Conservation (phyloP, 768 basidiomycete species). For the Lactarius tabidus region DNA sequence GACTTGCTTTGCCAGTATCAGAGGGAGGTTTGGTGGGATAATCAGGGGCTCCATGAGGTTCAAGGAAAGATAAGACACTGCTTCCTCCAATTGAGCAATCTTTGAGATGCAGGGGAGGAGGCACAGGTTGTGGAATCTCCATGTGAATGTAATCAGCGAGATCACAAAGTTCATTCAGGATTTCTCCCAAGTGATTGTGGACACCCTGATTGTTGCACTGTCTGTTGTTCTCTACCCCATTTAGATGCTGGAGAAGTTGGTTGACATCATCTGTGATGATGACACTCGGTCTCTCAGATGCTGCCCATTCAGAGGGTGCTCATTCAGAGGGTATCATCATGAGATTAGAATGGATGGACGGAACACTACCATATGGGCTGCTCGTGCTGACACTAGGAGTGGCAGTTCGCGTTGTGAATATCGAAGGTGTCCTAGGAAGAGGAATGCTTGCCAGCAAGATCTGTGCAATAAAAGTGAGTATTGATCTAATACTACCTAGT, state of each 20-base stretch:
- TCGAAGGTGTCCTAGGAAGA: constrained; percentile 34
- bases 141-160: constrained; percentile 38
- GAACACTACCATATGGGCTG: constrained; percentile 44
- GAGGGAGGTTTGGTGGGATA: constrained; percentile 13
- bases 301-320: not conserved
- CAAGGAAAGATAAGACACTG: constrained; percentile 34
- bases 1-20: constrained; percentile 10
- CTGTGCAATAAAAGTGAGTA: constrained; percentile 26
- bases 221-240: constrained; percentile 60
- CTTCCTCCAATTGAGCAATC: constrained; percentile 30
- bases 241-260: constrained; percentile 48
- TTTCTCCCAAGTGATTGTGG: constrained; percentile 59
- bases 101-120: constrained; percentile 4
- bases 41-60: constrained; percentile 25
- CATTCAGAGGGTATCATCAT: constrained; percentile 41
- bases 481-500: not conserved
- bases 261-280: constrained; percentile 51
- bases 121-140: constrained; percentile 10
- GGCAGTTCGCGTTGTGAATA: constrained; percentile 36
- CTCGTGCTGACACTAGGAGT: constrained; percentile 47
- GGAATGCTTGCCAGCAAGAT: constrained; percentile 33
- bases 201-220: constrained; percentile 63
- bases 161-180: constrained; percentile 65
- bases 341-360: constrained; percentile 46
- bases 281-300: constrained; percentile 34